Evolutionary conservation across 2,329 filamentous ascomycete species (phyloP).

Genomic region (Myotisia sp.): DNA sequence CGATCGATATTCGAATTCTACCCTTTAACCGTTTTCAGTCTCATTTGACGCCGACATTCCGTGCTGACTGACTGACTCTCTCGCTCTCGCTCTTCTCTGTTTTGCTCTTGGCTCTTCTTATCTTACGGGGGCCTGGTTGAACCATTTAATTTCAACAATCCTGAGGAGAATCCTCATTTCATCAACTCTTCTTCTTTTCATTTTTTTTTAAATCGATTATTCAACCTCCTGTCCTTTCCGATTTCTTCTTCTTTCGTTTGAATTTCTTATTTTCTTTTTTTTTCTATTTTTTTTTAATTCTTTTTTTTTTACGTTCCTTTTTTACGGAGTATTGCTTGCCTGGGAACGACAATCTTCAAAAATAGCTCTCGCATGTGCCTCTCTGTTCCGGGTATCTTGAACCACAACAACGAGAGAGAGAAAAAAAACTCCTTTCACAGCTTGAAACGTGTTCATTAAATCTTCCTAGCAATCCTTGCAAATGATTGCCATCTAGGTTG

Average conservation of each 20-base stretch:
- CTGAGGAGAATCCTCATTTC: background rate
- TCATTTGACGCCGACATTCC: too few relatives aligned
- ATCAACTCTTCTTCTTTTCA: slow-evolving; percentile 1
- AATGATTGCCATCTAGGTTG: too few relatives aligned
- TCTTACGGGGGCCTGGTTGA: background rate
- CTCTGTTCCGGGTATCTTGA: too few relatives aligned
- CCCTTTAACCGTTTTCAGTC: too few relatives aligned
- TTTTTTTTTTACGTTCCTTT: background rate
- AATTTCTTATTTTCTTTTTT: slow-evolving; percentile 4
- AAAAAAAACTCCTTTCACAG: too few relatives aligned
- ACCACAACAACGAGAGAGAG: too few relatives aligned
- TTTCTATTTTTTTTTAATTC: slow-evolving; percentile 2
- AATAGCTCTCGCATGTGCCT: background rate
- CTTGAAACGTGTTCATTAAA: too few relatives aligned
- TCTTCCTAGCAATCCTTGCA: too few relatives aligned
- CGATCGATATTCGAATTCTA: too few relatives aligned
- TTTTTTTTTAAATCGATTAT: background rate
- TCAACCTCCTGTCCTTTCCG: background rate
- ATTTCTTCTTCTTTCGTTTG: background rate
- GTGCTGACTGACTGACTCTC: background rate
- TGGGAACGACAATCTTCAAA: too few relatives aligned
- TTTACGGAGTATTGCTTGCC: too few relatives aligned
- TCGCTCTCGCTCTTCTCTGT: background rate
- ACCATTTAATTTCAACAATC: slow-evolving; percentile 1
- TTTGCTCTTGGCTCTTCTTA: slow-evolving; percentile 2